Base-by-base conservation (phyloP, 2,329 filamentous ascomycete genomes). In the Fusarium sp. region DNA sequence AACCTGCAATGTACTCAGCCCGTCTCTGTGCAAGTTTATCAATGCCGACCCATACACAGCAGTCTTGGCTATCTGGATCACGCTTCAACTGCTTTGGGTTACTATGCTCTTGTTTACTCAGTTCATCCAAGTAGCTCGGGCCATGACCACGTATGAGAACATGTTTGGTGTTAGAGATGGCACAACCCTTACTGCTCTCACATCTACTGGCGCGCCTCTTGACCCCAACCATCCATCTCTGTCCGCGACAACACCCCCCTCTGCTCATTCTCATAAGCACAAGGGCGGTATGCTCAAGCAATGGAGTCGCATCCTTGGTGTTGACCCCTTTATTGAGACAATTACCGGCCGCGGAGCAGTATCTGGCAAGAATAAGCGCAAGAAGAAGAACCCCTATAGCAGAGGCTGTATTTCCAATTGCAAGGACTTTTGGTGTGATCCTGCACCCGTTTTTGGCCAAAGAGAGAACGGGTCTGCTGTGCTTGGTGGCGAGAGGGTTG, bases 21-120 rank as follows among this genome's bases (percentile, higher is more conserved):
- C 90, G 3, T 80, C 83, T 0, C 80, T 97, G 10, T 99, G 96
- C 83, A 84, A 86, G 45, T 82, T 93, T 38, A 82, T 96, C 69
- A 92, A 92, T 73, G 88, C 90, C 49, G 95, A 98, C 75, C 85
- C 93, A 0, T 97, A 95, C 77, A 95, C 92, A 2, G 85, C 97
- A 24, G 83, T 97, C 12, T 83, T 97, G 20, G 87, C 87, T 14
- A 80, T 92, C 26, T 99, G 96, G 96, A 86, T 87, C 8, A 85
- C 87, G 3, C 82, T 97, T 42, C 96, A 99, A 78, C 86, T 97
- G 30, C 91, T 93, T 20, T 99, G 96, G 96, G 93, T 98, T 4
- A 90, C 91, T n/a, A 98, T 99, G 94, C 89, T 99, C 32, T 85
- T 97, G 61, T 91, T 94, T 67, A 96, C 98, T 7, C 96, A 99